phyloP scores from a whole-genome alignment of 140 eudicot species.

The Anethum foeniculum region DNA sequence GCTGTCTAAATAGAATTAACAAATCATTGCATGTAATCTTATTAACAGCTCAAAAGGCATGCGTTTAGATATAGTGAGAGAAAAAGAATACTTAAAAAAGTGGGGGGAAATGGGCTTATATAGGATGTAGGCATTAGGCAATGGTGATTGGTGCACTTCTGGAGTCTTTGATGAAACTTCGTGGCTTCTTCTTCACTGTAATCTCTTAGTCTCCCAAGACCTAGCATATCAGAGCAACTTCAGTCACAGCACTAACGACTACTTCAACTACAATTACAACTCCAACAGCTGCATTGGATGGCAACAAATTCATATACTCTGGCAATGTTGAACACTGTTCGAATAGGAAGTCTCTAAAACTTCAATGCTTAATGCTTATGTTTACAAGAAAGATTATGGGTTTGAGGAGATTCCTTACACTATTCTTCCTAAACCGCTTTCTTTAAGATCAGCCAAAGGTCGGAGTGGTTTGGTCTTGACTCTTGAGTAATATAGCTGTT shows the following conservation, averaged over 20 bases:
- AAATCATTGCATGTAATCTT: too few relatives aligned
- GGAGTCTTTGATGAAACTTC: too few relatives aligned
- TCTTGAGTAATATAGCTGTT: conserved; percentile 25
- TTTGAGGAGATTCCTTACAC: conserved; percentile 67
- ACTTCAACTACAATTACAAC: neutral
- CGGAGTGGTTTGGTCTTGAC: conserved; percentile 69
- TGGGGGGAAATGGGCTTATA: too few relatives aligned
- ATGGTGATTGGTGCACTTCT: too few relatives aligned
- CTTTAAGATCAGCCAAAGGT: conserved; percentile 27
- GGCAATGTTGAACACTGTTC: conserved; percentile 59
- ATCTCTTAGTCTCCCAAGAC: too few relatives aligned
- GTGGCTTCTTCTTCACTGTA: too few relatives aligned
- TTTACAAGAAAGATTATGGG: conserved; percentile 76
- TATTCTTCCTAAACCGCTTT: conserved; percentile 11
- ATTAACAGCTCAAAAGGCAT: too few relatives aligned
- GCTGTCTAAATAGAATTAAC: too few relatives aligned
- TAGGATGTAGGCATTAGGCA: too few relatives aligned
- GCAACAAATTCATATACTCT: conserved; percentile 49
- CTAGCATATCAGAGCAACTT: neutral
- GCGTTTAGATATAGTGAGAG: too few relatives aligned
- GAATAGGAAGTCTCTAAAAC: conserved; percentile 79
- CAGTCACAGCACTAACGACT: conserved; percentile 27
- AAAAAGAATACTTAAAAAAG: too few relatives aligned
- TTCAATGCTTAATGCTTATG: conserved; percentile 59
- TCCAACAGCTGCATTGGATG: conserved; percentile 36